Evolutionary conservation across 352 stramenopile genomes (phyloP).

Genomic region (Lagenidium sp.): DNA sequence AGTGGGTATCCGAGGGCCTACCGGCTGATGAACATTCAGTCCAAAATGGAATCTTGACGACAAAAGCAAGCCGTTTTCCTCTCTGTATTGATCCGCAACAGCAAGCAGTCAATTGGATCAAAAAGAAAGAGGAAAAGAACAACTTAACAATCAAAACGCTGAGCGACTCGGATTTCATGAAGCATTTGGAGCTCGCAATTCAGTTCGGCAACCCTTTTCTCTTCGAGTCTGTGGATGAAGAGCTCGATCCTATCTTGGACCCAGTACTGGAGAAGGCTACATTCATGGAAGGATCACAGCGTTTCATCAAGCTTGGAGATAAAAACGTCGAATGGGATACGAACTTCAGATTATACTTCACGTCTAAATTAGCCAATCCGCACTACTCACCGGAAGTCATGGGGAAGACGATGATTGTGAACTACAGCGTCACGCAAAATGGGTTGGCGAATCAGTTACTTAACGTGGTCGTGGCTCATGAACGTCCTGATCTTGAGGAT

Average conservation of each 20-base stretch:
- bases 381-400: slow-evolving; percentile 95
- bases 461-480: slow-evolving; percentile 91
- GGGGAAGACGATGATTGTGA: slow-evolving; percentile 95
- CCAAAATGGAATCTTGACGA: slow-evolving; percentile 95
- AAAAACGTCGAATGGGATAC: slow-evolving; percentile 93
- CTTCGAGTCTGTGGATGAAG: slow-evolving; percentile 93
- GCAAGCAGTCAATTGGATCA: slow-evolving; percentile 95
- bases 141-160: slow-evolving; percentile 91
- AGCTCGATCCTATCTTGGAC: slow-evolving; percentile 93
- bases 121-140: slow-evolving; percentile 91
- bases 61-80: slow-evolving; percentile 90
- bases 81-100: slow-evolving; percentile 95
- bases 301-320: slow-evolving; percentile 90
- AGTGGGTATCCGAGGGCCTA: slow-evolving; percentile 91
- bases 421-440: slow-evolving; percentile 92
- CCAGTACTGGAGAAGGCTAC: slow-evolving; percentile 92
- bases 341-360: slow-evolving; percentile 92
- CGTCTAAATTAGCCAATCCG: slow-evolving; percentile 91
- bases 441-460: slow-evolving; percentile 91
- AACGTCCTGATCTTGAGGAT: slow-evolving; percentile 89
- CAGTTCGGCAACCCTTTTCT: slow-evolving; percentile 95
- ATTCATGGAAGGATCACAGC: slow-evolving; percentile 85
- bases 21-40: slow-evolving; percentile 93
- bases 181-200: slow-evolving; percentile 91
- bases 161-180: slow-evolving; percentile 94